Conservation (phyloP, 1,139 yeast species). For the Kluyveromyces sp. region DNA sequence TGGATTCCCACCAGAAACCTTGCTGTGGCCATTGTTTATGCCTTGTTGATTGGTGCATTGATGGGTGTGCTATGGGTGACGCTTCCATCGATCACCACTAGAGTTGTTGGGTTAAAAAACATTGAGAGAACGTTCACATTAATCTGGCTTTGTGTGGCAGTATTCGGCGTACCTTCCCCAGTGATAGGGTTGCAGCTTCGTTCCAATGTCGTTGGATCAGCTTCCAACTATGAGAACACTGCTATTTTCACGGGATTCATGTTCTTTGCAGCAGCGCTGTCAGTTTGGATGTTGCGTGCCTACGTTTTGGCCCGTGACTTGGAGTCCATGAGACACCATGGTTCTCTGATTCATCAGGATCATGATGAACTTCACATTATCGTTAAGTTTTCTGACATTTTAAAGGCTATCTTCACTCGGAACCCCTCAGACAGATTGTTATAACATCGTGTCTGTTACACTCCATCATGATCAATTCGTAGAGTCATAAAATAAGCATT, state of each 20-base stretch:
- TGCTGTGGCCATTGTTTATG: conserved; percentile 45
- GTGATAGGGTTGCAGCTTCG: conserved; percentile 37
- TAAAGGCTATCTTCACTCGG: background rate
- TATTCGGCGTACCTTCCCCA: conserved; percentile 42
- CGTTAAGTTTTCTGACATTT: background rate
- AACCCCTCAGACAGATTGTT: background rate
- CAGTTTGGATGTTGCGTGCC: conserved; percentile 31
- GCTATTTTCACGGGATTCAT: conserved; percentile 46
- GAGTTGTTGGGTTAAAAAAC: conserved; percentile 43
- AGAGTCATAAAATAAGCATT: no score
- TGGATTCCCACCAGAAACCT: conserved; percentile 55
- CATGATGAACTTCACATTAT: background rate
- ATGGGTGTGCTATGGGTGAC: conserved; percentile 47
- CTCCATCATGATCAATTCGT: no score
- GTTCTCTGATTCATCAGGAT: background rate
- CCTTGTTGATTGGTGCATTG: conserved; percentile 41
- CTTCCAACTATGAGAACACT: conserved; percentile 41
- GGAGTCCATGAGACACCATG: background rate
- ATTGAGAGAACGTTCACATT: conserved; percentile 43
- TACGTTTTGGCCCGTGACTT: conserved; percentile 21
- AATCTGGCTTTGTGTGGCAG: conserved; percentile 44
- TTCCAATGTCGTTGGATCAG: conserved; percentile 8
- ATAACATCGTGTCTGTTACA: no score
- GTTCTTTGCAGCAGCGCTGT: conserved; percentile 32
- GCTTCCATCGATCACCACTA: conserved; percentile 33